Percentiles rank a stretch among this genome's conserved stretches.
Conservation (phyloP, 169 alveolate genomes). For the Cryptosporidium meleagridis region DNA sequence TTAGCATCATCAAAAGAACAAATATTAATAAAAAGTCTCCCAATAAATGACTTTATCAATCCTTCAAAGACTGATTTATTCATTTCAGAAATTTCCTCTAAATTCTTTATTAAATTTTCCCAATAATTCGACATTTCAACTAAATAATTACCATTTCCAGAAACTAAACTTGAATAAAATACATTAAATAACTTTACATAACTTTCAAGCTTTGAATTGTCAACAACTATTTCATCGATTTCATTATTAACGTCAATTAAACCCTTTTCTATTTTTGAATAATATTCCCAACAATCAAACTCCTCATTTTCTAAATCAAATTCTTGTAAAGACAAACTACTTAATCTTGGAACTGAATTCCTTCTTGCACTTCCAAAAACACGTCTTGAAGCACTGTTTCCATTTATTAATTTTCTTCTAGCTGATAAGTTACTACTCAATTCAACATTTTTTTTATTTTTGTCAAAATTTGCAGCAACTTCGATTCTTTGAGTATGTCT, state of each 20-base stretch:
- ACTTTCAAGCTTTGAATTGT: slow-evolving; percentile 21
- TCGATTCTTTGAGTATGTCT: slow-evolving; percentile 31
- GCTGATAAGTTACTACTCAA: slow-evolving; percentile 17
- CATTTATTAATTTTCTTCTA: slow-evolving; percentile 8
- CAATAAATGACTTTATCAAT: slow-evolving; percentile 6
- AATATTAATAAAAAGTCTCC: slow-evolving; percentile 41
- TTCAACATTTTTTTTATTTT: not conserved
- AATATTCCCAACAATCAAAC: slow-evolving; percentile 48
- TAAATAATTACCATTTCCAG: slow-evolving; percentile 39
- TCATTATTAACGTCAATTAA: not conserved
- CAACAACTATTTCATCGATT: not conserved
- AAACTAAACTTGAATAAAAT: slow-evolving; percentile 15
- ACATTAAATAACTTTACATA: slow-evolving; percentile 12
- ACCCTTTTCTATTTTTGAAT: slow-evolving; percentile 31
- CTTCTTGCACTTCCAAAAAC: slow-evolving; percentile 22
- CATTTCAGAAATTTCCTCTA: not conserved
- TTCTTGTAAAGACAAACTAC: slow-evolving; percentile 13
- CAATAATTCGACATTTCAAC: slow-evolving; percentile 34
- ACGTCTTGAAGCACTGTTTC: slow-evolving; percentile 13
- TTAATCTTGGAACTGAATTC: slow-evolving; percentile 16
- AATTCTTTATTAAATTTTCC: slow-evolving; percentile 18
- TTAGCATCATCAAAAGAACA: not conserved
- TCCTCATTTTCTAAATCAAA: slow-evolving; percentile 28
- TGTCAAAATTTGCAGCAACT: not conserved
- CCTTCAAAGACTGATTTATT: slow-evolving; percentile 1